Base-by-base conservation (phyloP, 306 rosid genomes). In the Corylus avellana region DNA sequence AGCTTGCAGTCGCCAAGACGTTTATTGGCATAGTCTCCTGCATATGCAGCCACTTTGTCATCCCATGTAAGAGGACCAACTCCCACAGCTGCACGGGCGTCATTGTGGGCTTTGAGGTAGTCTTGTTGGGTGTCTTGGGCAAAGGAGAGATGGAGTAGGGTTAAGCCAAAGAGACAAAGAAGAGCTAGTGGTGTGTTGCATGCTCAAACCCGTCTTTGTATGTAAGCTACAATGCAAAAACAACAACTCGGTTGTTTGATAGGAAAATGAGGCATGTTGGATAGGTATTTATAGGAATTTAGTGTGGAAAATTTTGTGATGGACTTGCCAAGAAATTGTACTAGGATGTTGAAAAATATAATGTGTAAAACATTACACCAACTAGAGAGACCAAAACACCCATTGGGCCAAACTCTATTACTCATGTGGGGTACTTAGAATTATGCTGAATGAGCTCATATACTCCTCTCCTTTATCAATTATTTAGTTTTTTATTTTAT, bases 91-190 rank as follows among this genome's bases (percentile, higher is more conserved):
- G 44, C 1, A 2, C 90, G 83, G 6, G 85, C 85, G 0, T 53
- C 68, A 25, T 82, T 88, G 85, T 85, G 91, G 27, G 71, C 81
- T 3, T 82, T 49, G 39, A 84, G 48, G 76, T 48, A 87, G 67
- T 84, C 90, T 29, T 82, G 84, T 12, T 76, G 75, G 32, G 86
- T 68, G 85, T 87, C 63, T 39, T 84, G 90, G 63, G 83, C 82
- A 54, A 12, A 29, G 11, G 79, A 47, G 8, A 32, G 35, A 1
- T 29, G 70, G 27, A 37, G 13, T 17, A 82, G 20, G 16, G 59
- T 50, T 20, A 72, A 22, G 20, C 63, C 4, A 3, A 48, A 0
- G 0, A 80, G 18, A 18, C 22, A 37, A 7, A 17, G 0, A 66
- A 70, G 1, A 12, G 70, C 32, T 20, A 76, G 66, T 58, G 66